Conservation (phyloP, 805 yeast genomes). For the Wickerhamiella shivajii region DNA sequence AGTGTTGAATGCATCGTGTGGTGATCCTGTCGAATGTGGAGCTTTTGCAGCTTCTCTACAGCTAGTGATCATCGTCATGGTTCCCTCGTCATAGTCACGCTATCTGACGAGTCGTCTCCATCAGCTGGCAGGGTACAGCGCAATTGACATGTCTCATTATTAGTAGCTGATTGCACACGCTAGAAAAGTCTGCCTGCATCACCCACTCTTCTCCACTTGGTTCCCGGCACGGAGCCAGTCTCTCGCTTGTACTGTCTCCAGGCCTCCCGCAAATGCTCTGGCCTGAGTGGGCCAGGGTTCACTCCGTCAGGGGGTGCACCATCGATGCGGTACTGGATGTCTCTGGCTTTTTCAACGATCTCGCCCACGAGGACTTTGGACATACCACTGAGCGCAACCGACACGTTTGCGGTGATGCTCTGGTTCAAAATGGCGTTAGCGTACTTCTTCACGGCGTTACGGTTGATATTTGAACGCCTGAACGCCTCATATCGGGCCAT, state of each 20-base stretch:
- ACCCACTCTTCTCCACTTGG: constrained; percentile 60
- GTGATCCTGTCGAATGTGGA: no score
- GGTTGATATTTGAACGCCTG: constrained; percentile 60
- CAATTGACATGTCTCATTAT: no score
- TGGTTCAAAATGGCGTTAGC: constrained; percentile 71
- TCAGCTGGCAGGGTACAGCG: no score
- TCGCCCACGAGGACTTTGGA: constrained; percentile 87
- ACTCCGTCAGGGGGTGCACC: constrained; percentile 20
- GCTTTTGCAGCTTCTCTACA: no score
- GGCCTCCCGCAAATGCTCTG: constrained; percentile 80
- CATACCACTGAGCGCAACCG: constrained; percentile 70
- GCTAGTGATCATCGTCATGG: no score
- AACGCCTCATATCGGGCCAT: constrained; percentile 77
- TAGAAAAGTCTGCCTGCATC: constrained; percentile 35
- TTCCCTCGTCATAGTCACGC: no score
- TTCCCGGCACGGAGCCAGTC: constrained; percentile 43
- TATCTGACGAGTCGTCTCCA: no score
- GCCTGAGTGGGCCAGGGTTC: constrained; percentile 43
- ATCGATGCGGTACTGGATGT: constrained; percentile 43
- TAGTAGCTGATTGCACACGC: no score
- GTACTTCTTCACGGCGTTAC: constrained; percentile 63
- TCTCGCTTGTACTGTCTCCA: constrained; percentile 66
- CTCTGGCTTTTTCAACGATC: constrained; percentile 66
- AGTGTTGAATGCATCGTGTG: no score
- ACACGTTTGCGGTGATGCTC: constrained; percentile 61